These are phyloP conservation scores for Tilletiopsis washingtonensis DNA, from an alignment of 1,284 basidiomycete genomes.

Conservation along the genomic window DNA sequence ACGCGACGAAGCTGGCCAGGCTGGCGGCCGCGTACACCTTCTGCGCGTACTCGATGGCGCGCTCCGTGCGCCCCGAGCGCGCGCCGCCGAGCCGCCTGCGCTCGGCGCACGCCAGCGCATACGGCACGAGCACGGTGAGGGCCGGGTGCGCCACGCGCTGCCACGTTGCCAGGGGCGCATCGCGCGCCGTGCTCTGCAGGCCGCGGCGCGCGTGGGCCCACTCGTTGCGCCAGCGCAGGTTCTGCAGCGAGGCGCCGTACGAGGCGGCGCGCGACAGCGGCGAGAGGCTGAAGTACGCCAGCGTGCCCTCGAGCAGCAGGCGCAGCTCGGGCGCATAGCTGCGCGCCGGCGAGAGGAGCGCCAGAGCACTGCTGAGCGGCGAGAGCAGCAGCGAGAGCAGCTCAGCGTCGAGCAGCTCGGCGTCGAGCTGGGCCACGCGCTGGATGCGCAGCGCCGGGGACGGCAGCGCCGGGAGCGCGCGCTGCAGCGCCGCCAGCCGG, in stretches of 20 bases:
- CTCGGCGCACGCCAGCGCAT: slow-evolving; percentile 68
- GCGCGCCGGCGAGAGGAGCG: slow-evolving; percentile 54
- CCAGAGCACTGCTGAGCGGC: slow-evolving; percentile 67
- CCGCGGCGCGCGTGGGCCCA: slow-evolving; percentile 27
- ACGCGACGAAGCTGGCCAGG: slow-evolving; percentile 69
- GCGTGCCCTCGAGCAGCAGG: slow-evolving; percentile 64
- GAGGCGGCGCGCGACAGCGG: slow-evolving; percentile 73
- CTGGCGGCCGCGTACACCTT: slow-evolving; percentile 57
- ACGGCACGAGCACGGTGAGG: slow-evolving; percentile 69
- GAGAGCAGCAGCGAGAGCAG: slow-evolving; percentile 73
- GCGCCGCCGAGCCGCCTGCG: too few species aligned
- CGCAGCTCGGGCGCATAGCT: slow-evolving; percentile 73
- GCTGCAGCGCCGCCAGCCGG: too few species aligned
- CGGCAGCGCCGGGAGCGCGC: slow-evolving; percentile 37
- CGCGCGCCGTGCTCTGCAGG: slow-evolving; percentile 26
- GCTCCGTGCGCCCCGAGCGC: too few species aligned
- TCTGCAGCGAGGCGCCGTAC: slow-evolving; percentile 86
- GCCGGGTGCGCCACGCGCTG: slow-evolving; percentile 57
- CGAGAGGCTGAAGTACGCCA: slow-evolving; percentile 79
- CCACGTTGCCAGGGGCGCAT: slow-evolving; percentile 24
- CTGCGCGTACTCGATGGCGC: too few species aligned
- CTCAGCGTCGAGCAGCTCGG: slow-evolving; percentile 83
- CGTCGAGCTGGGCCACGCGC: slow-evolving; percentile 83
- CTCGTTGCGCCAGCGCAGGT: slow-evolving; percentile 55
- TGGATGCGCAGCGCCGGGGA: slow-evolving; percentile 42